A percentile compares a stretch with the other conserved stretches of the same genome.
These are phyloP conservation scores for Corymbia citriodora DNA, from an alignment of 441 rosid genomes.

Conservation along the genomic window DNA sequence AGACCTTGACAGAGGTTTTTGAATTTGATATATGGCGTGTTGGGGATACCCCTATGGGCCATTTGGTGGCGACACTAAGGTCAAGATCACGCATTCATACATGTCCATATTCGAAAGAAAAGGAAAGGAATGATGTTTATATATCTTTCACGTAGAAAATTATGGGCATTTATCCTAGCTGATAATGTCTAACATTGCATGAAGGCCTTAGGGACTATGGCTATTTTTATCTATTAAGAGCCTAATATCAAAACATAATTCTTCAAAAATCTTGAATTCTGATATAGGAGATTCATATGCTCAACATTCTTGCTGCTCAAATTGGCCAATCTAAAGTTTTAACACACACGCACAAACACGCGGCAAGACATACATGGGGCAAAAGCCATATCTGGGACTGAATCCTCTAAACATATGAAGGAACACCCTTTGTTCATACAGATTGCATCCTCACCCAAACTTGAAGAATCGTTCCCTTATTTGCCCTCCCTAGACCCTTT, in stretches of 20 bases:
- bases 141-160: background rate
- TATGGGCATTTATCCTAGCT: background rate
- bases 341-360: fast-evolving
- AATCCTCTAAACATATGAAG: too few relatives aligned
- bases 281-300: background rate
- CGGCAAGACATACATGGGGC: background rate
- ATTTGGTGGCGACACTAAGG: background rate
- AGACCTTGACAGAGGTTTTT: too few relatives aligned
- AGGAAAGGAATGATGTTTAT: fast-evolving
- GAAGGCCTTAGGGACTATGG: background rate
- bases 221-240: background rate
- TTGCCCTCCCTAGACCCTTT: too few relatives aligned
- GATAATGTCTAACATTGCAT: background rate
- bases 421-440: too few relatives aligned
- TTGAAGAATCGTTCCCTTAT: too few relatives aligned
- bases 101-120: too few relatives aligned
- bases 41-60: background rate
- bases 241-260: background rate
- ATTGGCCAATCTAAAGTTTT: background rate
- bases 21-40: background rate
- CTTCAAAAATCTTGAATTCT: background rate
- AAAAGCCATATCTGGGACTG: too few relatives aligned
- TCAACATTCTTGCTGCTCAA: background rate
- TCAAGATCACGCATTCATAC: too few relatives aligned
- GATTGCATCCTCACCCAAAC: too few relatives aligned